Percentiles rank a stretch among this genome's conserved stretches.
Evolutionary conservation across 306 rosid species (phyloP).

Genomic region (Mucuna pruriens): DNA sequence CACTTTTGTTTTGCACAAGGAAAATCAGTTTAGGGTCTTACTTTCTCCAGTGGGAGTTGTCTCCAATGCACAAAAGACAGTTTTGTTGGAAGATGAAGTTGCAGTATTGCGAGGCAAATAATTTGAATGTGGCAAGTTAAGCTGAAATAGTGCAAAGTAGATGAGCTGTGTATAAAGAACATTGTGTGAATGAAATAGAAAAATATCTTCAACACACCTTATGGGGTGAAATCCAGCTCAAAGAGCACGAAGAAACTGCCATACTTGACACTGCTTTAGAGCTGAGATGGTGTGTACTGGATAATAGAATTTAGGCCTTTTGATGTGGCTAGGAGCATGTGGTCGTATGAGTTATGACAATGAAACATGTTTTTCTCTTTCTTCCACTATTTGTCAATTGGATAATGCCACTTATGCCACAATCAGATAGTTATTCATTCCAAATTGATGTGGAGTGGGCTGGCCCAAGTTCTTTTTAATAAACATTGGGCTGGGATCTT

Average conservation of each 20-base stretch:
- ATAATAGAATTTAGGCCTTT: constrained; percentile 37
- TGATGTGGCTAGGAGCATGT: constrained; percentile 42
- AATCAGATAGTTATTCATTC: background rate
- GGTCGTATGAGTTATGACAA: constrained; percentile 11
- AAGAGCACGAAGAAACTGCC: constrained; percentile 72
- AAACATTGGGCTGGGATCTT: background rate
- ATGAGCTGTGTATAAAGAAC: constrained; percentile 5
- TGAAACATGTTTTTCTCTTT: background rate
- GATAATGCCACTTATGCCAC: constrained; percentile 20
- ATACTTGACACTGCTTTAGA: constrained; percentile 47
- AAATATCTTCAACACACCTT: constrained; percentile 52
- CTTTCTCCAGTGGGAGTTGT: constrained; percentile 55
- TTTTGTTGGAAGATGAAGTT: constrained; percentile 46
- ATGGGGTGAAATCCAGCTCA: constrained; percentile 62
- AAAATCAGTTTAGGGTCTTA: constrained; percentile 43
- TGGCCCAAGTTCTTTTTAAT: background rate
- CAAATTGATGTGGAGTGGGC: background rate
- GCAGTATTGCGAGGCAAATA: constrained; percentile 53
- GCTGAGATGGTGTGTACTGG: constrained; percentile 38
- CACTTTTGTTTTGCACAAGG: background rate
- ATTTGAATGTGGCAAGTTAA: constrained; percentile 54
- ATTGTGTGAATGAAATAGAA: constrained; percentile 10
- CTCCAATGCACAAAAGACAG: constrained; percentile 51
- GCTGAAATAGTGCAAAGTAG: constrained; percentile 49
- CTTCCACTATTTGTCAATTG: constrained; percentile 1